A percentile compares a stretch with the other conserved stretches of the same genome.
These are phyloP conservation scores for Candida pini DNA, from an alignment of 805 yeast species.

Conservation along the genomic window DNA sequence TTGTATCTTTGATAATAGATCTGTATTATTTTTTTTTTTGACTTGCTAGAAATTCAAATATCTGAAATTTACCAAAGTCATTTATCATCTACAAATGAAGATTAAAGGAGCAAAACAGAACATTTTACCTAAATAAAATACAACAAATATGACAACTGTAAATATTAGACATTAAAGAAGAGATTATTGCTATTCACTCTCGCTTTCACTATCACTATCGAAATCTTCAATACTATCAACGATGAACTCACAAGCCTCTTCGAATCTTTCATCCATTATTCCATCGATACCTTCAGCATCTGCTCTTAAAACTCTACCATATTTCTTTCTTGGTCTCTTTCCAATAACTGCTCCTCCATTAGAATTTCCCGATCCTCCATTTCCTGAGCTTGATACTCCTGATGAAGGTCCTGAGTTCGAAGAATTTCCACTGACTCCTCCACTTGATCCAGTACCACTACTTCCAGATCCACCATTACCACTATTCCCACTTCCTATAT, in stretches of 20 bases:
- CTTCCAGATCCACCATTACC: neutral
- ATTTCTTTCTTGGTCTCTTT: slow-evolving; percentile 83
- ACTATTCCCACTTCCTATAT: slow-evolving; percentile 8
- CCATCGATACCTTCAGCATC: slow-evolving; percentile 70
- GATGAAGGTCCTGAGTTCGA: neutral
- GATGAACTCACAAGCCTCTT: slow-evolving; percentile 80
- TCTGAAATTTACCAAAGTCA: no score
- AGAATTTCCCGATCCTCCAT: slow-evolving; percentile 10
- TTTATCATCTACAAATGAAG: no score
- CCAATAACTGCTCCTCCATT: slow-evolving; percentile 16
- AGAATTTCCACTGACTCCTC: neutral
- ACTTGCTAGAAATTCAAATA: no score
- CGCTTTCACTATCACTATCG: slow-evolving; percentile 34
- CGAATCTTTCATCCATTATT: slow-evolving; percentile 73
- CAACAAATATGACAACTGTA: no score
- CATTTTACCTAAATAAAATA: no score
- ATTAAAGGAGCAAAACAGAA: no score
- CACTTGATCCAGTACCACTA: neutral
- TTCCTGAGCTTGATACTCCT: neutral
- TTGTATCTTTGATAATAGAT: neutral
- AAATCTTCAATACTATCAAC: slow-evolving; percentile 71
- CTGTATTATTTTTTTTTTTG: neutral
- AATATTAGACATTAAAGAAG: no score
- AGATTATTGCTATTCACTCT: slow-evolving; percentile 8
- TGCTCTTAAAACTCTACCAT: slow-evolving; percentile 80